Percentiles rank a stretch among this genome's conserved stretches.
Evolutionary conservation across 768 basidiomycete genomes (phyloP).

Genomic region (Boletus speciosus): DNA sequence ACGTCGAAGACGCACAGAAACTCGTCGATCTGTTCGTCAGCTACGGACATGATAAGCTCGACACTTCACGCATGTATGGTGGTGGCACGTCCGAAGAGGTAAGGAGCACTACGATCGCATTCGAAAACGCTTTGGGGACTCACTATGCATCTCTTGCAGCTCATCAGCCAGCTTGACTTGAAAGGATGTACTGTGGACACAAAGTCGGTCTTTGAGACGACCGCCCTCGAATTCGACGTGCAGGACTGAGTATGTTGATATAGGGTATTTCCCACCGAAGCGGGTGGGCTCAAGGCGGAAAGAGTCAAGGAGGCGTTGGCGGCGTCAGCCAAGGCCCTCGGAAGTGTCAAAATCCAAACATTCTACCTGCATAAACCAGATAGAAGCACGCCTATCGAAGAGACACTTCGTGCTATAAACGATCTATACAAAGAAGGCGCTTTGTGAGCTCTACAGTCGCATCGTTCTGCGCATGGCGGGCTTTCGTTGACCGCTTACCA

Average conservation of each 20-base stretch:
- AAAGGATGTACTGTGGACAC: conserved; percentile 20
- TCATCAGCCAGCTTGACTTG: conserved; percentile 14
- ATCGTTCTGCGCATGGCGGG: background rate
- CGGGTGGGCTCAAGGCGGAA: background rate
- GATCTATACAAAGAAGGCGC: conserved; percentile 49
- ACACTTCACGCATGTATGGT: conserved; percentile 10
- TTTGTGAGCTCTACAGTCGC: conserved; percentile 33
- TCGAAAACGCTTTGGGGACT: background rate
- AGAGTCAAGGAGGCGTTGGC: background rate
- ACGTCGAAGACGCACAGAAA: conserved; percentile 15
- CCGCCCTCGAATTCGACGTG: background rate
- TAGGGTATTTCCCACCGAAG: conserved; percentile 34
- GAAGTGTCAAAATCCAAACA: conserved; percentile 2
- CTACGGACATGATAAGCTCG: conserved; percentile 14
- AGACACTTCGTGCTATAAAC: conserved; percentile 45
- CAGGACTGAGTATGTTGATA: background rate
- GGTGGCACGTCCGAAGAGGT: conserved; percentile 15
- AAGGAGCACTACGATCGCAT: background rate
- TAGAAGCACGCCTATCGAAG: conserved; percentile 42
- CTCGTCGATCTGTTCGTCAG: conserved; percentile 16
- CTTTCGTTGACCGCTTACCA: background rate
- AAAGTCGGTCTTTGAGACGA: conserved; percentile 7
- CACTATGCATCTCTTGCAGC: background rate
- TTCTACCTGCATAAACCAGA: conserved; percentile 34
- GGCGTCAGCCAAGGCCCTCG: background rate